These are phyloP conservation scores for Alternaria longipes DNA, from an alignment of 2,329 filamentous ascomycete species.

Conservation along the genomic window DNA sequence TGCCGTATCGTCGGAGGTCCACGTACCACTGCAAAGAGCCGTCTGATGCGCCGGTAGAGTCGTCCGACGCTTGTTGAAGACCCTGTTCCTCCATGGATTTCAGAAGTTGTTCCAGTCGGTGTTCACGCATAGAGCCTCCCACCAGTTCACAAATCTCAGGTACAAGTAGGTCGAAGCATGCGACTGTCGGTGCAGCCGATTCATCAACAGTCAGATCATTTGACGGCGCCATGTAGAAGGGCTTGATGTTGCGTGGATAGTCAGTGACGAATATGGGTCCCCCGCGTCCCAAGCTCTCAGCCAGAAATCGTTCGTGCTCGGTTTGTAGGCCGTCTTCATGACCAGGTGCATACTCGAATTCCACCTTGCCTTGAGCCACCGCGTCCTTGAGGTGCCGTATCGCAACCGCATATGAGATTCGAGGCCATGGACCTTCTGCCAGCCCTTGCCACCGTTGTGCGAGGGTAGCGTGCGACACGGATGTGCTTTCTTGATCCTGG, in stretches of 20 bases:
- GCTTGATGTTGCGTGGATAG: conserved; percentile 88
- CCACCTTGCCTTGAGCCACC: conserved; percentile 56
- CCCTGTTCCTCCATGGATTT: conserved; percentile 76
- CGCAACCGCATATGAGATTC: conserved; percentile 83
- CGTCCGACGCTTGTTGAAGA: conserved; percentile 56
- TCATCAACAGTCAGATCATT: conserved; percentile 19
- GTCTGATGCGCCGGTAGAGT: conserved; percentile 29
- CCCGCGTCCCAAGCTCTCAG: conserved; percentile 69
- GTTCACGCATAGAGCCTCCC: conserved; percentile 88
- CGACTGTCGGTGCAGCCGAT: conserved; percentile 66
- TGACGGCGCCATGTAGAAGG: conserved; percentile 82
- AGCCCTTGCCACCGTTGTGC: conserved; percentile 77
- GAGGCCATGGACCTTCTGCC: conserved; percentile 77
- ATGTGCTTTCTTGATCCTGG: conserved; percentile 45
- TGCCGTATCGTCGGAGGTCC: conserved; percentile 89
- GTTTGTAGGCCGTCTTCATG: conserved; percentile 83
- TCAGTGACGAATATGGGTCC: conserved; percentile 89
- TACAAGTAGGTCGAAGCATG: conserved; percentile 90
- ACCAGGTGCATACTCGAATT: conserved; percentile 73
- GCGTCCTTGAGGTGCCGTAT: conserved; percentile 73
- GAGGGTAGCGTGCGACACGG: conserved; percentile 63
- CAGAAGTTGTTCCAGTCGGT: conserved; percentile 73
- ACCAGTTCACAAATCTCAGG: conserved; percentile 87
- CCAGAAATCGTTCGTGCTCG: conserved; percentile 92
- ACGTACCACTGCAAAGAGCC: conserved; percentile 79